These are phyloP conservation scores for Mycena vulgaris DNA, from an alignment of 768 basidiomycete species.

Conservation along the genomic window DNA sequence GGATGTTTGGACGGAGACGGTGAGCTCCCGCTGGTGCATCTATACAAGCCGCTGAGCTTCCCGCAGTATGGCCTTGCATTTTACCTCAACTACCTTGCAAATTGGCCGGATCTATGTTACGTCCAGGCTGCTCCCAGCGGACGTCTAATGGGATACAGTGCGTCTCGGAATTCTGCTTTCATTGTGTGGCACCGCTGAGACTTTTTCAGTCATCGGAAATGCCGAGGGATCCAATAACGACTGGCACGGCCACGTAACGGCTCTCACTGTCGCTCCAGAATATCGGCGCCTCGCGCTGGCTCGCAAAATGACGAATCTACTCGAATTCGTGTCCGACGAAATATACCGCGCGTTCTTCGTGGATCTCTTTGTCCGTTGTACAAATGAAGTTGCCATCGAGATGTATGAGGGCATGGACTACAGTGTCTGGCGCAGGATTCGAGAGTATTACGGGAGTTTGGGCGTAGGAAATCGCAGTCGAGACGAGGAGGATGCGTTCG, in stretches of 20 bases:
- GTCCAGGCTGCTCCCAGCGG: constrained; percentile 87
- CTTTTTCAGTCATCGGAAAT: constrained; percentile 87
- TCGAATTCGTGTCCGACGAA: constrained; percentile 89
- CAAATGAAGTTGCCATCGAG: constrained; percentile 86
- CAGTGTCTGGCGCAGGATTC: constrained; percentile 91
- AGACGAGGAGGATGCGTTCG: constrained; percentile 93
- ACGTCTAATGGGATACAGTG: constrained; percentile 84
- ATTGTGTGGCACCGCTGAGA: background rate
- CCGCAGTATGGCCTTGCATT: constrained; percentile 90
- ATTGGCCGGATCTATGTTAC: constrained; percentile 94
- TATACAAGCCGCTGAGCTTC: background rate
- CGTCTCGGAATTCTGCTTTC: background rate
- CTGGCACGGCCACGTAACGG: constrained; percentile 96
- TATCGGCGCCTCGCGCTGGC: constrained; percentile 92
- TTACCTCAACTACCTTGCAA: constrained; percentile 89
- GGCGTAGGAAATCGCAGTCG: constrained; percentile 78
- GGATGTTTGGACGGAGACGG: constrained; percentile 98
- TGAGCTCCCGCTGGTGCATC: constrained; percentile 54
- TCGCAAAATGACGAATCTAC: constrained; percentile 86
- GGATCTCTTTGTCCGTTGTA: constrained; percentile 95
- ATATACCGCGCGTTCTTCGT: constrained; percentile 91
- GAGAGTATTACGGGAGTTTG: constrained; percentile 89
- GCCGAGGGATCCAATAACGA: constrained; percentile 84
- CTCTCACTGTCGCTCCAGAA: constrained; percentile 93
- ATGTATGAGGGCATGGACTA: constrained; percentile 97